Evolutionary conservation across 495 filamentous ascomycete species (phyloP).

Genomic region (Podospora appendiculata): DNA sequence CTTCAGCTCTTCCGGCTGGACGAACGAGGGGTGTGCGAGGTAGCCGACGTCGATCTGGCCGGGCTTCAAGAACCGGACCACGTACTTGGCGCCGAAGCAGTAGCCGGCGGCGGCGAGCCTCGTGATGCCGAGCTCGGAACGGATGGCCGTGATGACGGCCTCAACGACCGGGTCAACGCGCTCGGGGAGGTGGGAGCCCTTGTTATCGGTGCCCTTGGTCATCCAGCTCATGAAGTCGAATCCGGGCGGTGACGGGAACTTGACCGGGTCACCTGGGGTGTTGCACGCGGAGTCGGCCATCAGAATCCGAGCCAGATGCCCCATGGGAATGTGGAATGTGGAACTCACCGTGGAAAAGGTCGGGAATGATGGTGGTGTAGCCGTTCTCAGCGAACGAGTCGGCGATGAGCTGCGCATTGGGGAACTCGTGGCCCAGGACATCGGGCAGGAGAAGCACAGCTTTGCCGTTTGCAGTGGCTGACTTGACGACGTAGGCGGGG

Average conservation of each 20-base stretch:
- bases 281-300: no score
- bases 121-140: conserved; percentile 47
- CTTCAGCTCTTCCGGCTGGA: conserved; percentile 67
- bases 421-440: conserved; percentile 58
- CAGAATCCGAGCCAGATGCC: no score
- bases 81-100: conserved; percentile 66
- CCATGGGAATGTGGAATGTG: no score
- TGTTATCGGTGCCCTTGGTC: conserved; percentile 35
- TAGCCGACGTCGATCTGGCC: conserved; percentile 52
- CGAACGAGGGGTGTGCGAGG: conserved; percentile 69
- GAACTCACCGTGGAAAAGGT: conserved; percentile 51
- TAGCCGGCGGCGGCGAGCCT: conserved; percentile 68
- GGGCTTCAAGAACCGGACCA: conserved; percentile 35
- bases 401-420: conserved; percentile 72
- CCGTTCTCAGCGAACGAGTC: conserved; percentile 79
- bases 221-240: conserved; percentile 59
- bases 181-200: conserved; percentile 51
- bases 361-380: conserved; percentile 68
- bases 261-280: conserved; percentile 50
- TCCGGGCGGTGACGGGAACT: conserved; percentile 45
- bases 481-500: conserved; percentile 44
- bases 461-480: conserved; percentile 17
- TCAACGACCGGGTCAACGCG: conserved; percentile 48
- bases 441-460: conserved; percentile 51
- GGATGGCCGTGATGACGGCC: conserved; percentile 36